phyloP scores from a whole-genome alignment of 1,284 basidiomycete genomes.

The Ganoderma resinaceum region DNA sequence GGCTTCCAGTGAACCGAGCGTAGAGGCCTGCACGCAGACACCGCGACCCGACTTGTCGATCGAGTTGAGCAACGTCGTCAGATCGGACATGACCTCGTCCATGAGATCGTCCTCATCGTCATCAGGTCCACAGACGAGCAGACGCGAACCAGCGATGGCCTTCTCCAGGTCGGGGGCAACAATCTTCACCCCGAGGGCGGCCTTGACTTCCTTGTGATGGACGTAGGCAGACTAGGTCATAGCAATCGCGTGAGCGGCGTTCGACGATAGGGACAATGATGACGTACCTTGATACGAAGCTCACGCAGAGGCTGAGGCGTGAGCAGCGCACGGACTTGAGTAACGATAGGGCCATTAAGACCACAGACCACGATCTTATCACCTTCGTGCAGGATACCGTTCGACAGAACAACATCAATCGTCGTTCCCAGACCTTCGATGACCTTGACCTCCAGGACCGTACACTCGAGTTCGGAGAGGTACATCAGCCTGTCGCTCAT shows the following conservation, averaged over 20 bases:
- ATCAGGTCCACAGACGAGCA: slow-evolving; percentile 92
- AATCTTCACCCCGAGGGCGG: slow-evolving; percentile 97
- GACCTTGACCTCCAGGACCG: slow-evolving; percentile 99
- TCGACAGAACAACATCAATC: slow-evolving; percentile 96
- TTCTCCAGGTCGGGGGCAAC: slow-evolving; percentile 97
- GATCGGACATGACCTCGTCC: slow-evolving; percentile 97
- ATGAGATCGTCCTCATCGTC: slow-evolving; percentile 96
- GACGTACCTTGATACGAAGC: slow-evolving; percentile 87
- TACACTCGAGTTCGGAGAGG: slow-evolving; percentile 97
- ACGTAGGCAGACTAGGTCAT: slow-evolving; percentile 86
- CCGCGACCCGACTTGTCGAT: slow-evolving; percentile 96
- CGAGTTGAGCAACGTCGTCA: slow-evolving; percentile 89
- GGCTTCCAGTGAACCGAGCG: slow-evolving; percentile 97
- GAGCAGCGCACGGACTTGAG: slow-evolving; percentile 92
- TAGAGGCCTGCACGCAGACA: slow-evolving; percentile 98
- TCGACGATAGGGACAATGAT: slow-evolving; percentile 27
- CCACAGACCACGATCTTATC: slow-evolving; percentile 98
- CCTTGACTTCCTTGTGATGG: slow-evolving; percentile 98
- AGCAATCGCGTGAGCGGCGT: not conserved
- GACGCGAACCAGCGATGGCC: slow-evolving; percentile 97
- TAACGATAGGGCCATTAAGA: slow-evolving; percentile 97
- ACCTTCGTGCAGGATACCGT: slow-evolving; percentile 92
- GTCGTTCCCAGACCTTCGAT: slow-evolving; percentile 98
- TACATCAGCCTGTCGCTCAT: slow-evolving; percentile 99
- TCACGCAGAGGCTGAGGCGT: slow-evolving; percentile 98